phyloP scores from a whole-genome alignment of 371 early-diverging fungal genomes.

The Mucor racemosus region DNA sequence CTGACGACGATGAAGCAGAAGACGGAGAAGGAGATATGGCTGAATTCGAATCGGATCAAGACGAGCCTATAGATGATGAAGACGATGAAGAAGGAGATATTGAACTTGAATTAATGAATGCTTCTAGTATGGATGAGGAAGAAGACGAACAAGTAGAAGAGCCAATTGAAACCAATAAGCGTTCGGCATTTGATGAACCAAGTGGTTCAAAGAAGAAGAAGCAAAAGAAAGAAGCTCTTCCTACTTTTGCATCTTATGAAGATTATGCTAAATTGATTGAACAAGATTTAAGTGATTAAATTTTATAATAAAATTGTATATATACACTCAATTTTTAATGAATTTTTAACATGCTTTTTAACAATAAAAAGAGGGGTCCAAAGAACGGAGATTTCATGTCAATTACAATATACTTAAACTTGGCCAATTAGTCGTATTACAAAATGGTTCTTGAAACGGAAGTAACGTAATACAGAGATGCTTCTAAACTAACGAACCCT shows the following conservation, averaged over 20 bases:
- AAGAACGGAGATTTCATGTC: constrained; percentile 9
- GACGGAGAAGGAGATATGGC: constrained; percentile 40
- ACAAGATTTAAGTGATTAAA: constrained; percentile 27
- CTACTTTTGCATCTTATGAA: constrained; percentile 75
- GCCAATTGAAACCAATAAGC: constrained; percentile 21
- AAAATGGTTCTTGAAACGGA: constrained; percentile 18
- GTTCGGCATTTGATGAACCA: constrained; percentile 28
- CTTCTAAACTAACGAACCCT: neutral
- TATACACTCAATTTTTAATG: neutral
- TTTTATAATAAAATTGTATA: neutral
- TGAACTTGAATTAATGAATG: constrained; percentile 38
- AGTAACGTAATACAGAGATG: constrained; percentile 10
- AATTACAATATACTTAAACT: constrained; percentile 4
- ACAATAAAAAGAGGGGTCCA: constrained; percentile 5
- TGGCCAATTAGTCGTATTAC: constrained; percentile 7
- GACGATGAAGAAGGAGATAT: constrained; percentile 25
- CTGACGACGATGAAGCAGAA: constrained; percentile 49
- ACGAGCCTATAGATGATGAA: constrained; percentile 58
- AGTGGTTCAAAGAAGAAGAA: constrained; percentile 54
- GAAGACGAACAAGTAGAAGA: constrained; percentile 33
- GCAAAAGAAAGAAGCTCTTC: constrained; percentile 55
- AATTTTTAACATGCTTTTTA: neutral
- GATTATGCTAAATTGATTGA: constrained; percentile 66
- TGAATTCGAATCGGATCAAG: constrained; percentile 34
- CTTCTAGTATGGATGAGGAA: constrained; percentile 37